These are phyloP conservation scores for Pterulicium gracile DNA, from an alignment of 1,284 basidiomycete genomes.

Conservation along the genomic window DNA sequence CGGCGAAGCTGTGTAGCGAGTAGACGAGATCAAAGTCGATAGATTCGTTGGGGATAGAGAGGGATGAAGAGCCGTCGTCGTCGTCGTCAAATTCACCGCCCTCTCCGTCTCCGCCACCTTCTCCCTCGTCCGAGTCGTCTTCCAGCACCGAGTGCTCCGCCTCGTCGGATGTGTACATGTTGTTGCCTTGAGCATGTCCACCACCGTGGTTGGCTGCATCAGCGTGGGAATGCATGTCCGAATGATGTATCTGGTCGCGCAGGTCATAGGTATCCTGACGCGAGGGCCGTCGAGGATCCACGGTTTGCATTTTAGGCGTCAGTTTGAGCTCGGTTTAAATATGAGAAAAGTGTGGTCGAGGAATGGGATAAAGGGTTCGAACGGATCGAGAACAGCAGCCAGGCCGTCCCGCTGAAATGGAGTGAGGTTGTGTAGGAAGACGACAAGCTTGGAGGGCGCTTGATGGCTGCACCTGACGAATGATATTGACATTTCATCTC, in stretches of 20 bases:
- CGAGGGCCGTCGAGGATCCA: not conserved
- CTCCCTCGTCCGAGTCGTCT: constrained; percentile 70
- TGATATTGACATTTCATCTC: too few relatives aligned
- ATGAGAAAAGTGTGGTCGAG: too few relatives aligned
- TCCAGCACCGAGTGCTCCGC: constrained; percentile 71
- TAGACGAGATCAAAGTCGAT: constrained; percentile 89
- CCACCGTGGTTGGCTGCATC: constrained; percentile 30
- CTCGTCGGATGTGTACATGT: constrained; percentile 35
- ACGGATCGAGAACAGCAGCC: too few relatives aligned
- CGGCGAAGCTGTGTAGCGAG: constrained; percentile 86
- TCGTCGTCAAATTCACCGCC: constrained; percentile 59
- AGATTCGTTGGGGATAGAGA: constrained; percentile 82
- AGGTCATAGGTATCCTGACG: constrained; percentile 53
- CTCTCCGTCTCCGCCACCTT: constrained; percentile 60
- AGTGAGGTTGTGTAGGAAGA: too few relatives aligned
- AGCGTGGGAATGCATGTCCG: constrained; percentile 45
- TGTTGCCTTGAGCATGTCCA: not conserved
- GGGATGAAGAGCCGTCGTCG: constrained; percentile 68
- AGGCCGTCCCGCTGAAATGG: too few relatives aligned
- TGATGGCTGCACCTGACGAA: too few relatives aligned
- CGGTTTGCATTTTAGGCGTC: not conserved
- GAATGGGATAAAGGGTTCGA: too few relatives aligned
- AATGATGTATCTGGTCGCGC: constrained; percentile 46
- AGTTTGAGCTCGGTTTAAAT: not conserved
- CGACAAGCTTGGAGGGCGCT: too few relatives aligned